Percentiles rank a stretch among this genome's conserved stretches.
These are phyloP conservation scores for Leccinum sublutescens DNA, from an alignment of 768 basidiomycete genomes.

Conservation along the genomic window DNA sequence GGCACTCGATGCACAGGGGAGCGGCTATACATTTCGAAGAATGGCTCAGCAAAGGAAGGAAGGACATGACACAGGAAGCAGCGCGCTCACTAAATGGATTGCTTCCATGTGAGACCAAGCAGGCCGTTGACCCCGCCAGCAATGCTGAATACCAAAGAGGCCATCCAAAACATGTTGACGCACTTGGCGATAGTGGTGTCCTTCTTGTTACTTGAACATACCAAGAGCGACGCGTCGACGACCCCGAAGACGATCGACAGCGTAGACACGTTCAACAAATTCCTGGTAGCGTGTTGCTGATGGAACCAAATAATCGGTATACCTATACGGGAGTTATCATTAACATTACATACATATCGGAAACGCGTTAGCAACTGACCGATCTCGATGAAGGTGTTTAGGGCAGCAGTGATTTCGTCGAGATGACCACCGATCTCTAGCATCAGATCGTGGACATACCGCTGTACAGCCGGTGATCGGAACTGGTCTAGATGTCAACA, in stretches of 20 bases:
- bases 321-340: slow-evolving; percentile 33
- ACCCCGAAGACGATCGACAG: slow-evolving; percentile 54
- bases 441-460: slow-evolving; percentile 49
- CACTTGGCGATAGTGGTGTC: slow-evolving; percentile 33
- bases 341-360: background rate
- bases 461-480: slow-evolving; percentile 47
- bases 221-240: slow-evolving; percentile 50
- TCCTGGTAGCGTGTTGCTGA: slow-evolving; percentile 47
- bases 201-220: slow-evolving; percentile 37
- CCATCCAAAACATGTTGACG: slow-evolving; percentile 55
- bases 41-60: background rate
- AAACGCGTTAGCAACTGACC: slow-evolving; percentile 31
- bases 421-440: slow-evolving; percentile 51
- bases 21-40: slow-evolving; percentile 28
- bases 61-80: background rate
- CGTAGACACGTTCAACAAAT: slow-evolving; percentile 50
- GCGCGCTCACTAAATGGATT: slow-evolving; percentile 47
- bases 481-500: slow-evolving; percentile 42
- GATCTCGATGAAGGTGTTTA: slow-evolving; percentile 51
- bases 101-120: slow-evolving; percentile 53
- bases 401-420: slow-evolving; percentile 44
- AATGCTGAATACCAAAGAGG: slow-evolving; percentile 51
- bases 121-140: slow-evolving; percentile 51
- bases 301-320: slow-evolving; percentile 53
- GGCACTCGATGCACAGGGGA: slow-evolving; percentile 52